Conservation (phyloP, 768 basidiomycete genomes). For the Agaricus sinodeliciosus region DNA sequence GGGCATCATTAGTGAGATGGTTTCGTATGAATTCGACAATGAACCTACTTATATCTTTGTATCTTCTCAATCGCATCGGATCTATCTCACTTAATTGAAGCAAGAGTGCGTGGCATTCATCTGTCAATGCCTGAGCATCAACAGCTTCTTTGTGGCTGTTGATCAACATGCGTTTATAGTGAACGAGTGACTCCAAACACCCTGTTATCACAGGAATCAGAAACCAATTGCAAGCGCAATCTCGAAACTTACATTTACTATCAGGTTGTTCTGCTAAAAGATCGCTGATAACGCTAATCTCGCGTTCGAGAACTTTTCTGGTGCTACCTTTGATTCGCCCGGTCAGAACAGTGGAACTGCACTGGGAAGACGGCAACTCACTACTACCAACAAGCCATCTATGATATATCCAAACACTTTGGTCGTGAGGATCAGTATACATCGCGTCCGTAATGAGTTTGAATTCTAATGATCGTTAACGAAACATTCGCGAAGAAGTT, state of each 20-base stretch:
- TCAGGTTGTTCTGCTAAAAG: constrained; percentile 86
- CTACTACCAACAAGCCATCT: constrained; percentile 91
- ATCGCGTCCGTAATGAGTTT: constrained; percentile 89
- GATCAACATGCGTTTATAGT: constrained; percentile 73
- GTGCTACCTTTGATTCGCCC: constrained; percentile 43
- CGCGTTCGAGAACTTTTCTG: constrained; percentile 52
- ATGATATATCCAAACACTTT: constrained; percentile 98
- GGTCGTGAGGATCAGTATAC: constrained; percentile 95
- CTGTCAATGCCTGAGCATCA: constrained; percentile 27
- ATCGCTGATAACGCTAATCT: constrained; percentile 76
- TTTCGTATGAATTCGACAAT: background rate
- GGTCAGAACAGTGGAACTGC: background rate
- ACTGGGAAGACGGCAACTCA: constrained; percentile 22
- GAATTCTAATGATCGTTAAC: constrained; percentile 57
- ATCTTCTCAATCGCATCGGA: constrained; percentile 56
- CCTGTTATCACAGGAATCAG: constrained; percentile 38
- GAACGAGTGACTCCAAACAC: constrained; percentile 90
- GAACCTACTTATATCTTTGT: constrained; percentile 58
- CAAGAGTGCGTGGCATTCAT: constrained; percentile 47
- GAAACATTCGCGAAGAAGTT: background rate
- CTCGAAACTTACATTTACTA: constrained; percentile 70
- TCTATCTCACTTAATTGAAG: constrained; percentile 58
- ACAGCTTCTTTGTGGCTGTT: constrained; percentile 31
- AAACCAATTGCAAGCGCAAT: background rate
- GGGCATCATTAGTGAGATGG: background rate